Conservation (phyloP, 352 stramenopile species). For the Pythium biforme region DNA sequence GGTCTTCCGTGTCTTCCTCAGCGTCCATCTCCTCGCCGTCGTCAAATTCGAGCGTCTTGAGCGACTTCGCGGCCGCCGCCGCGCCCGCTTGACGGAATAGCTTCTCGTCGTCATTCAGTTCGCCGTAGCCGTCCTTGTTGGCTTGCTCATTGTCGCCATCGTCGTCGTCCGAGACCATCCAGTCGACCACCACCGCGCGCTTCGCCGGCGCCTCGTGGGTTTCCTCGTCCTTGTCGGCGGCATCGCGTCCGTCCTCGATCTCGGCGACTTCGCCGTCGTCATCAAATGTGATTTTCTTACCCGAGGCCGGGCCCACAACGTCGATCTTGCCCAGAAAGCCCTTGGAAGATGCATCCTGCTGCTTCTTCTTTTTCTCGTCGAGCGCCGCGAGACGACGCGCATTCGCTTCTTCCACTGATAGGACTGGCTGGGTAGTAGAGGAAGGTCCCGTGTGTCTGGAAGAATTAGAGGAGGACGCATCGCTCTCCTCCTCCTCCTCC, state of each 20-base stretch:
- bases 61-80: not conserved
- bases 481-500: conserved; percentile 15
- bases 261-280: conserved; percentile 64
- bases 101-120: conserved; percentile 29
- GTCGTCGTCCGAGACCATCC: conserved; percentile 62
- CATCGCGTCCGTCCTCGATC: conserved; percentile 22
- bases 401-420: conserved; percentile 35
- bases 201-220: conserved; percentile 15
- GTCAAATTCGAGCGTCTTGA: conserved; percentile 49
- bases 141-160: conserved; percentile 34
- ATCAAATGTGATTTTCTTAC: conserved; percentile 79
- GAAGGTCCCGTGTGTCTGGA: not conserved
- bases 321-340: conserved; percentile 30
- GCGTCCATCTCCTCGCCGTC: conserved; percentile 29
- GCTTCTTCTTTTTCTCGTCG: conserved; percentile 36
- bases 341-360: conserved; percentile 32
- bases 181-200: conserved; percentile 33
- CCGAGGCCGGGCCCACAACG: conserved; percentile 30
- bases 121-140: conserved; percentile 18
- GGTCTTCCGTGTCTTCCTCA: conserved; percentile 29
- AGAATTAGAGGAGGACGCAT: conserved; percentile 7
- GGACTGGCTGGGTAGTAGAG: not conserved
- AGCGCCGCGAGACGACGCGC: conserved; percentile 53
- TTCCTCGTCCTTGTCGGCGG: conserved; percentile 6
- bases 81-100: not conserved